These are phyloP conservation scores for Dothideomycetes sp. DNA, from an alignment of 2,329 filamentous ascomycete species.

Conservation along the genomic window DNA sequence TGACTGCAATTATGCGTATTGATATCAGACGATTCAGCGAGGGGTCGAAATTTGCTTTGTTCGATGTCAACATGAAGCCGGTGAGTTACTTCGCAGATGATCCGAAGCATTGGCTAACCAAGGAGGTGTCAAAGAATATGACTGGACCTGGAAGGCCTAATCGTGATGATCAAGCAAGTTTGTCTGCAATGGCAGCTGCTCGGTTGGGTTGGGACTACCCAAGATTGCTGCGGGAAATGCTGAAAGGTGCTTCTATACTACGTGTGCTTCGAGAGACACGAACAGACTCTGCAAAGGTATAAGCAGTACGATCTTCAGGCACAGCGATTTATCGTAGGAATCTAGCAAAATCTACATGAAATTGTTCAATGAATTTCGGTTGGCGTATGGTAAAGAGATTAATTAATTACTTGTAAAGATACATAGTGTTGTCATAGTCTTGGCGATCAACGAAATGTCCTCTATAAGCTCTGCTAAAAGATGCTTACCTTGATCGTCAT, in stretches of 20 bases:
- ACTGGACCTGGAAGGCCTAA: conserved; percentile 41
- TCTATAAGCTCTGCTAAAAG: too few relatives aligned
- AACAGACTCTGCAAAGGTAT: too few relatives aligned
- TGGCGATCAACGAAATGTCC: too few relatives aligned
- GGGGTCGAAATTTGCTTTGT: conserved; percentile 35
- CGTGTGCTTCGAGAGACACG: conserved; percentile 9
- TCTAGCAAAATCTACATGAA: too few relatives aligned
- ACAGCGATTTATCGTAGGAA: too few relatives aligned
- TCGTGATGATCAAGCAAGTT: conserved; percentile 40
- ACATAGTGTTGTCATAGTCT: too few relatives aligned
- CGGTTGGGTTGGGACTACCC: conserved; percentile 37
- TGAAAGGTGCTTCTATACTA: conserved; percentile 18
- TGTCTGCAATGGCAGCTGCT: conserved; percentile 37
- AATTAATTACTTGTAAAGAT: too few relatives aligned
- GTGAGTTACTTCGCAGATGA: conserved; percentile 24
- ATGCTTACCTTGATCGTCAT: too few relatives aligned
- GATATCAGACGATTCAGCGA: conserved; percentile 35
- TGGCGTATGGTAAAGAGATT: too few relatives aligned
- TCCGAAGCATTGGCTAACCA: conserved; percentile 4
- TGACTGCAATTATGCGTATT: conserved; percentile 39
- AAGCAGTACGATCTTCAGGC: too few relatives aligned
- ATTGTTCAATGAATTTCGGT: too few relatives aligned
- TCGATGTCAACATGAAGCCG: conserved; percentile 46
- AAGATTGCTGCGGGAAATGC: conserved; percentile 30
- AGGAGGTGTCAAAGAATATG: conserved; percentile 31